A percentile compares a stretch with the other conserved stretches of the same genome.
phyloP scores from a whole-genome alignment of 805 yeast species.

The Candida nonsorbophila region DNA sequence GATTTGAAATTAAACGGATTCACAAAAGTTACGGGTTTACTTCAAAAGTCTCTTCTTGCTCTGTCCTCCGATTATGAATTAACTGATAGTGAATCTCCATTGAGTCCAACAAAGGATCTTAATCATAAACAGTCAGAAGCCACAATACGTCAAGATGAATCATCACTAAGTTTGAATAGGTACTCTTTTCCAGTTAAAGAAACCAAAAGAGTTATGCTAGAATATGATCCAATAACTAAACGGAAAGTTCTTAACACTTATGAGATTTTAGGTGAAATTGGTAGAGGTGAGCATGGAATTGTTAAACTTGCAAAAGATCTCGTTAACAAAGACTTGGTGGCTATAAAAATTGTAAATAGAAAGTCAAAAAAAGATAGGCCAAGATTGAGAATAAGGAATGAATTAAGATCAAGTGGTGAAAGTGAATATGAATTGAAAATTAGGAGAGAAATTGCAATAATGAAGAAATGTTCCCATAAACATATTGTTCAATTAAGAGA shows the following conservation, averaged over 20 bases:
- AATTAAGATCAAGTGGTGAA: conserved; percentile 18
- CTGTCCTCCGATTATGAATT: conserved; percentile 4
- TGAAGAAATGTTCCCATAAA: conserved; percentile 42
- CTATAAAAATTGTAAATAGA: conserved; percentile 88
- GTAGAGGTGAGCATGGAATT: conserved; percentile 98
- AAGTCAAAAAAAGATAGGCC: conserved; percentile 37
- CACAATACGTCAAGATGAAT: conserved; percentile 1
- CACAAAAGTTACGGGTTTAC: conserved; percentile 27
- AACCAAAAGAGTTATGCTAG: conserved; percentile 71
- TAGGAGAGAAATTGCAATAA: conserved; percentile 40
- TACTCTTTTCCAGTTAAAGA: conserved; percentile 58
- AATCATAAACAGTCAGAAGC: background rate
- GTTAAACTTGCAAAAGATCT: conserved; percentile 85
- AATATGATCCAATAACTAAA: conserved; percentile 82
- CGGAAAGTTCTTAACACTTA: conserved; percentile 83
- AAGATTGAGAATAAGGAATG: conserved; percentile 15
- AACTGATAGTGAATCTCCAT: conserved; percentile 1
- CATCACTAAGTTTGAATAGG: conserved; percentile 1
- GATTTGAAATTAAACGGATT: conserved; percentile 18
- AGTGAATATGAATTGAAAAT: conserved; percentile 32
- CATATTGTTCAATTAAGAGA: conserved; percentile 40
- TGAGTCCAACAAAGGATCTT: background rate
- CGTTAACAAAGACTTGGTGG: conserved; percentile 63
- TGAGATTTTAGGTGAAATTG: conserved; percentile 82
- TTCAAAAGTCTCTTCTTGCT: conserved; percentile 20